Evolutionary conservation across 2,329 filamentous ascomycete species (phyloP).

Genomic region (Colletotrichum sp.): DNA sequence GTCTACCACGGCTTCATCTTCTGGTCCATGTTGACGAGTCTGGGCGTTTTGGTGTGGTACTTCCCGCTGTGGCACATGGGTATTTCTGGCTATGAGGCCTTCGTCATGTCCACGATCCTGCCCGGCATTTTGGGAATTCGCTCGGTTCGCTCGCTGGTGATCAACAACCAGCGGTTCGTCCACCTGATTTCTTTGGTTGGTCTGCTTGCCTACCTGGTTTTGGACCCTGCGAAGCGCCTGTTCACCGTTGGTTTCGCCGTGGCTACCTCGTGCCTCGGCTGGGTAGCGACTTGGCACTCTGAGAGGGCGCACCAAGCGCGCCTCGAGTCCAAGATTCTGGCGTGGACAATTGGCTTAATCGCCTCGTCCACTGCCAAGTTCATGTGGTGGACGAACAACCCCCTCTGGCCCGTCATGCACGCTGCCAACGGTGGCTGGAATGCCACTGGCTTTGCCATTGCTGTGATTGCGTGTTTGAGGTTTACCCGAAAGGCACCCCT

Average conservation of each 20-base stretch:
- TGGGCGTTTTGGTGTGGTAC: slow-evolving; percentile 93
- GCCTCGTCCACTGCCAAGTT: slow-evolving; percentile 91
- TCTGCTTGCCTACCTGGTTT: slow-evolving; percentile 79
- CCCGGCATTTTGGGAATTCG: slow-evolving; percentile 79
- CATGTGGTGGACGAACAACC: slow-evolving; percentile 93
- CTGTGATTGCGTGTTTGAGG: slow-evolving; percentile 75
- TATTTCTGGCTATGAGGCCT: slow-evolving; percentile 92
- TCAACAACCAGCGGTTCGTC: slow-evolving; percentile 71
- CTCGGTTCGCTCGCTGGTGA: slow-evolving; percentile 69
- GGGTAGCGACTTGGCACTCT: slow-evolving; percentile 81
- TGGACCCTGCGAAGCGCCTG: slow-evolving; percentile 75
- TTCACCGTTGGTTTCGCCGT: slow-evolving; percentile 84
- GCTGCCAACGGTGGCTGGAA: slow-evolving; percentile 92
- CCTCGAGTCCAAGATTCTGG: slow-evolving; percentile 82
- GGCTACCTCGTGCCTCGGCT: slow-evolving; percentile 79
- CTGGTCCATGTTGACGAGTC: slow-evolving; percentile 91
- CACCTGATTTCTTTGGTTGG: slow-evolving; percentile 82
- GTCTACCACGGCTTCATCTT: slow-evolving; percentile 95
- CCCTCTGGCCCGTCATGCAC: slow-evolving; percentile 95
- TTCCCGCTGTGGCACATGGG: slow-evolving; percentile 99
- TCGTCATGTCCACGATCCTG: slow-evolving; percentile 84
- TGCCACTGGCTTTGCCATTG: slow-evolving; percentile 78
- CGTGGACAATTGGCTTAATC: slow-evolving; percentile 82
- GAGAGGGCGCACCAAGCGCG: slow-evolving; percentile 76
- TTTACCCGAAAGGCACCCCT: slow-evolving; percentile 73